Conservation (phyloP, 345 rosid genomes). For the Bretschneidera sinensis region DNA sequence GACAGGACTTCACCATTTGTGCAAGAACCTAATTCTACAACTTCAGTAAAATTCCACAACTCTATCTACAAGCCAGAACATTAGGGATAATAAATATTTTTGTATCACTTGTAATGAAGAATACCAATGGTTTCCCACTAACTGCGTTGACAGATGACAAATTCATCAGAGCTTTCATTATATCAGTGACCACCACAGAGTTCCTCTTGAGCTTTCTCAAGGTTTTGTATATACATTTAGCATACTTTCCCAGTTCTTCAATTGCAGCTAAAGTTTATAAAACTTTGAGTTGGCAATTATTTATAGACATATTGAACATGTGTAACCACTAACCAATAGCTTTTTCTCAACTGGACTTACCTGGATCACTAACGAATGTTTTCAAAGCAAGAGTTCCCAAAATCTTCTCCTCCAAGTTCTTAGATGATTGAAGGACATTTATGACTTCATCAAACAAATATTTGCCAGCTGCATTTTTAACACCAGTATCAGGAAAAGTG, state of each 20-base stretch:
- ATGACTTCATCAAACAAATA: slow-evolving; percentile 52
- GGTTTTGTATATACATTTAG: slow-evolving; percentile 50
- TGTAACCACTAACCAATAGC: not conserved
- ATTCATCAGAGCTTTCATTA: slow-evolving; percentile 59
- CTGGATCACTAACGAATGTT: slow-evolving; percentile 48
- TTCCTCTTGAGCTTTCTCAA: slow-evolving; percentile 50
- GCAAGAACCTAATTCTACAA: slow-evolving; percentile 33
- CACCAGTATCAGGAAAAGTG: slow-evolving; percentile 52
- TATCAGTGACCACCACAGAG: slow-evolving; percentile 40
- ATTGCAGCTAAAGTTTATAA: slow-evolving; percentile 33
- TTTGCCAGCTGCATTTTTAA: slow-evolving; percentile 34
- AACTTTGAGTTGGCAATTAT: not conserved
- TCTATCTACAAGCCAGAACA: slow-evolving; percentile 35
- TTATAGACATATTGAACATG: not conserved
- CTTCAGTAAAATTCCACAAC: slow-evolving; percentile 49
- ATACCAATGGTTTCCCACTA: slow-evolving; percentile 23
- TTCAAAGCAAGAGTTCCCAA: slow-evolving; percentile 53
- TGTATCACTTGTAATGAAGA: not conserved
- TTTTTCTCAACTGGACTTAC: slow-evolving; percentile 20
- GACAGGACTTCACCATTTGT: slow-evolving; percentile 53
- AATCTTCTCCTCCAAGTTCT: slow-evolving; percentile 58
- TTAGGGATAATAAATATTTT: not conserved
- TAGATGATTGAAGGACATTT: slow-evolving; percentile 56
- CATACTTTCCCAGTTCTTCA: slow-evolving; percentile 47
- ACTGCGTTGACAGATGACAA: slow-evolving; percentile 52